Percentiles rank a stretch among this genome's conserved stretches.
Evolutionary conservation across 1,284 basidiomycete species (phyloP).

Genomic region (Ganoderma leucocontextum): DNA sequence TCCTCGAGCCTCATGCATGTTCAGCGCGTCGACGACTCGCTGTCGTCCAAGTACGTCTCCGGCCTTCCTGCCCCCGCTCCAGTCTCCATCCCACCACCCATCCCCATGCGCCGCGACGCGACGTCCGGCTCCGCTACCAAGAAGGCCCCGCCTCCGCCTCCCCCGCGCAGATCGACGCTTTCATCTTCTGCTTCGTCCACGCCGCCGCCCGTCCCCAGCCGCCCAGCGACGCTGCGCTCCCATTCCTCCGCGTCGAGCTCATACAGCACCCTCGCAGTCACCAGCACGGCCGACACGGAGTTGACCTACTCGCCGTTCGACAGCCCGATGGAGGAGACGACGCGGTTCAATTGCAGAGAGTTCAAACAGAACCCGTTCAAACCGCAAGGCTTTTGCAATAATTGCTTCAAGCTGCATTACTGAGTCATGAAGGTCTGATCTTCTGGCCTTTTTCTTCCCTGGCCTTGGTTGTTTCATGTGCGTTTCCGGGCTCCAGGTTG

Average conservation of each 20-base stretch:
- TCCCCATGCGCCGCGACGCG: constrained; percentile 20
- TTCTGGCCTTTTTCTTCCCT: background rate
- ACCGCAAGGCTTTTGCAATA: constrained; percentile 65
- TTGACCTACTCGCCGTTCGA: constrained; percentile 60
- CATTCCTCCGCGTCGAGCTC: constrained; percentile 37
- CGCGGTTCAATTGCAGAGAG: constrained; percentile 49
- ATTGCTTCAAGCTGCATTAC: constrained; percentile 60
- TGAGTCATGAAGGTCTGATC: background rate
- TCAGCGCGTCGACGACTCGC: constrained; percentile 28
- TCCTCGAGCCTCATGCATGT: constrained; percentile 29
- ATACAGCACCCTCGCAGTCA: constrained; percentile 29
- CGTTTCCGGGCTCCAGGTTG: background rate
- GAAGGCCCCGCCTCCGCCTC: constrained; percentile 43
- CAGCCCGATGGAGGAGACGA: constrained; percentile 45
- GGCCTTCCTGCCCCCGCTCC: constrained; percentile 12
- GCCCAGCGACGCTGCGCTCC: constrained; percentile 30
- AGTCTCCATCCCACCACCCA: constrained; percentile 12
- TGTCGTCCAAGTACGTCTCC: constrained; percentile 28
- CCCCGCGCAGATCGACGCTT: constrained; percentile 36
- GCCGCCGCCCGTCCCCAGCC: constrained; percentile 31
- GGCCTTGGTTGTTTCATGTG: background rate
- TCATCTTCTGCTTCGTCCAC: constrained; percentile 27
- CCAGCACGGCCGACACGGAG: constrained; percentile 33
- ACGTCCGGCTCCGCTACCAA: constrained; percentile 18
- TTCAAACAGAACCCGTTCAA: constrained; percentile 72